These are phyloP conservation scores for Ramaria rubella DNA, from an alignment of 768 basidiomycete species.

Conservation along the genomic window DNA sequence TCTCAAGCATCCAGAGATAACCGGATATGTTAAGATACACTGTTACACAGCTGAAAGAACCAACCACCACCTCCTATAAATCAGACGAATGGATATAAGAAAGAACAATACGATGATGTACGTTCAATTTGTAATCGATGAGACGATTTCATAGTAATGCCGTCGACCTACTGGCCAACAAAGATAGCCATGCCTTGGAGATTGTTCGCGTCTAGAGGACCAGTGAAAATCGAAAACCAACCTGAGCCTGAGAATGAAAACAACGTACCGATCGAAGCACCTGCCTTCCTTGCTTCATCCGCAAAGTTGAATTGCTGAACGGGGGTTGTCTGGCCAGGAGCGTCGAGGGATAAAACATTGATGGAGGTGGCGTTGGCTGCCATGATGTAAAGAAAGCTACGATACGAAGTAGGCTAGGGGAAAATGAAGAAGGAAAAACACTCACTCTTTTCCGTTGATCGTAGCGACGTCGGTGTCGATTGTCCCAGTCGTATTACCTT, in stretches of 20 bases:
- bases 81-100: too few relatives aligned
- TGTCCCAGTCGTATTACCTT: slow-evolving; percentile 14
- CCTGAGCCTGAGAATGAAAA: not conserved
- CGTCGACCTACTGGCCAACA: not conserved
- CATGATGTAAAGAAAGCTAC: slow-evolving; percentile 37
- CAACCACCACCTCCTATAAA: too few relatives aligned
- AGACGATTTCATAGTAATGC: too few relatives aligned
- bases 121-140: too few relatives aligned
- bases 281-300: not conserved
- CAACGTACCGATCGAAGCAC: slow-evolving; percentile 7
- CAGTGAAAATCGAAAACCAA: not conserved
- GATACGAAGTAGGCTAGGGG: not conserved
- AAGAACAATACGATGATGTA: too few relatives aligned
- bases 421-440: not conserved
- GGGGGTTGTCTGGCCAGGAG: slow-evolving; percentile 25
- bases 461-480: slow-evolving; percentile 27
- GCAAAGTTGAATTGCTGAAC: slow-evolving; percentile 9
- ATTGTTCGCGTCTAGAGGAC: slow-evolving; percentile 4
- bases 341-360: slow-evolving; percentile 34
- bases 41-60: too few relatives aligned
- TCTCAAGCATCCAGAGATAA: too few relatives aligned
- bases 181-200: slow-evolving; percentile 11
- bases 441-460: slow-evolving; percentile 26
- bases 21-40: too few relatives aligned
- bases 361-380: slow-evolving; percentile 33